Percentiles rank a stretch among this genome's conserved stretches.
Conservation (phyloP, 2,329 filamentous ascomycete species). For the Aspergillus ochraceoroseus region DNA sequence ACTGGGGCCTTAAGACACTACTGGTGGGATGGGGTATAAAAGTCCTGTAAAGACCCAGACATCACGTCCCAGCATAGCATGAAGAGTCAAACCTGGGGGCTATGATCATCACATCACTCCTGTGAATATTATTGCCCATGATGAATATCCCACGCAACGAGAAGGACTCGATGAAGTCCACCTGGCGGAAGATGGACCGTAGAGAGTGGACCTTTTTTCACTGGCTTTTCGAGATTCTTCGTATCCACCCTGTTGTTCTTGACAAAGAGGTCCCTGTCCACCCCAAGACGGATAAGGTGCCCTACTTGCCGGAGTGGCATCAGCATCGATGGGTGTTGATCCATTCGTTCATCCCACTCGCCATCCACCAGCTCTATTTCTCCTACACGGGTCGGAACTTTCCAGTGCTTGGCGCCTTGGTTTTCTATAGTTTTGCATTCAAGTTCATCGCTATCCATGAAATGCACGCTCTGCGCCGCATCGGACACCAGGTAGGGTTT, state of each 20-base stretch:
- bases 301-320: slow-evolving; percentile 36
- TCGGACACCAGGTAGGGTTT: slow-evolving; percentile 41
- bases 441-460: slow-evolving; percentile 42
- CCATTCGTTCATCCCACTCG: slow-evolving; percentile 38
- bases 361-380: slow-evolving; percentile 37
- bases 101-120: slow-evolving; percentile 24
- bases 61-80: too few relatives aligned
- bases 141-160: slow-evolving; percentile 20
- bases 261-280: slow-evolving; percentile 38
- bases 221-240: slow-evolving; percentile 32
- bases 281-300: slow-evolving; percentile 42
- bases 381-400: slow-evolving; percentile 32
- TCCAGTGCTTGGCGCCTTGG: slow-evolving; percentile 28
- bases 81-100: too few relatives aligned
- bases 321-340: slow-evolving; percentile 41
- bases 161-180: slow-evolving; percentile 43
- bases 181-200: slow-evolving; percentile 32
- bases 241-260: slow-evolving; percentile 26
- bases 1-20: too few relatives aligned
- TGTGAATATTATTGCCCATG: slow-evolving; percentile 45
- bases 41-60: too few relatives aligned
- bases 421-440: slow-evolving; percentile 41
- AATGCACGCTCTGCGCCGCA: slow-evolving; percentile 36
- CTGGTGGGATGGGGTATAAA: too few relatives aligned
- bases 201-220: slow-evolving; percentile 32